Conservation (phyloP, 2,329 filamentous ascomycete genomes). For the Aspergillus costaricaensis region DNA sequence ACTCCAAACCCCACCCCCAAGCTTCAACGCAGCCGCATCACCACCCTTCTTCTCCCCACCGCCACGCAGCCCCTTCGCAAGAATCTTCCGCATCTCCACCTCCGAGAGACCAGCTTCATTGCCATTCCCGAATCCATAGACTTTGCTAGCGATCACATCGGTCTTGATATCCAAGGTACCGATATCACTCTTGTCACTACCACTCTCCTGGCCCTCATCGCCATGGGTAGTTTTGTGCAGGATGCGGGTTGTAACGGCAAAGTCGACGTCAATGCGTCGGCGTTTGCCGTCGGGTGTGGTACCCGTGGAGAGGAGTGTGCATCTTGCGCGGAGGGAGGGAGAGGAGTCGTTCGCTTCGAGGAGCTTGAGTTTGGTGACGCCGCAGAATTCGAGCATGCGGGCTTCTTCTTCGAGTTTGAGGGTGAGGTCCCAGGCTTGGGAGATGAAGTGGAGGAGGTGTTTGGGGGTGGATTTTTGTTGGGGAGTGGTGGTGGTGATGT, state of each 20-base stretch:
- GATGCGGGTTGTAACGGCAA: slow-evolving; percentile 37
- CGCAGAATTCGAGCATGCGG: slow-evolving; percentile 47
- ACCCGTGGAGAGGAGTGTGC: slow-evolving; percentile 36
- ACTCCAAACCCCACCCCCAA: slow-evolving; percentile 44
- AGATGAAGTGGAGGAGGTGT: slow-evolving; percentile 44
- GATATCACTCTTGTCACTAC: slow-evolving; percentile 11
- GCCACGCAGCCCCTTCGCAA: slow-evolving; percentile 28
- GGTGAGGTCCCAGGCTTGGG: slow-evolving; percentile 46
- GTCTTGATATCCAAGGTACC: slow-evolving; percentile 40
- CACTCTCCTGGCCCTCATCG: slow-evolving; percentile 13
- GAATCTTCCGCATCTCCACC: slow-evolving; percentile 39
- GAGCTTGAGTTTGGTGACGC: slow-evolving; percentile 44
- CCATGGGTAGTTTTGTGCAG: slow-evolving; percentile 10
- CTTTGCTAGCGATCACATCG: slow-evolving; percentile 41
- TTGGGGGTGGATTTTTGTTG: slow-evolving; percentile 30
- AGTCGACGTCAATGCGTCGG: slow-evolving; percentile 42
- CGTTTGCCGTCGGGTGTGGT: slow-evolving; percentile 10
- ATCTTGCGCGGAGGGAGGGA: slow-evolving; percentile 38
- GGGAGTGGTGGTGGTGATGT: slow-evolving; percentile 38
- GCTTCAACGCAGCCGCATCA: slow-evolving; percentile 19
- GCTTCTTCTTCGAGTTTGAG: slow-evolving; percentile 46
- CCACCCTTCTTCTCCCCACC: slow-evolving; percentile 5
- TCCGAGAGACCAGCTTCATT: slow-evolving; percentile 35
- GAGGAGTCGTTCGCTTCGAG: slow-evolving; percentile 28
- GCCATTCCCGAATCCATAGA: slow-evolving; percentile 42